These are phyloP conservation scores for Juncus inflexus DNA, from an alignment of 176 grass and related monocot genomes.

Conservation along the genomic window DNA sequence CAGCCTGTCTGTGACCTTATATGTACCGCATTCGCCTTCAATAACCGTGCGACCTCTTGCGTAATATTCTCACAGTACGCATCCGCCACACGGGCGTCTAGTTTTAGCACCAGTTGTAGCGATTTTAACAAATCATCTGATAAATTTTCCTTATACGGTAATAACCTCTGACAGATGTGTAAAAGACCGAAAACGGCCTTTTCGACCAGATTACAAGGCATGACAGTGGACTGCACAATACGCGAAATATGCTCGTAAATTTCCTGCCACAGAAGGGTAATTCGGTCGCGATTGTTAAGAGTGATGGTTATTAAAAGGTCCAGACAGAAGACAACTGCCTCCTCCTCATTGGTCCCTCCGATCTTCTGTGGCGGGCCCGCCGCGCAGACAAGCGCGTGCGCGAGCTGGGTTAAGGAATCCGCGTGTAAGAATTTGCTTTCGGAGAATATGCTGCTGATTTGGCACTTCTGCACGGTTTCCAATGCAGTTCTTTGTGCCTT, in stretches of 20 bases:
- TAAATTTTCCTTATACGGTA: conserved; percentile 96
- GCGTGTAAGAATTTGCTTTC: conserved; percentile 97
- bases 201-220: conserved; percentile 96
- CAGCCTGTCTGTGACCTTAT: conserved; percentile 96
- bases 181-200: conserved; percentile 94
- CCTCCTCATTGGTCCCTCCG: conserved; percentile 56
- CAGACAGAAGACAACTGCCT: conserved; percentile 79
- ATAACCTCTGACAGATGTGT: conserved; percentile 82
- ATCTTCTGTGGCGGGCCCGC: conserved; percentile 77
- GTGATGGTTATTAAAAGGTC: conserved; percentile 88
- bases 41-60: conserved; percentile 70
- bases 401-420: conserved; percentile 70
- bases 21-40: conserved; percentile 87
- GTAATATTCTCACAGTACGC: conserved; percentile 98
- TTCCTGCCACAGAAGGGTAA: conserved; percentile 81
- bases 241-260: conserved; percentile 92
- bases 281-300: conserved; percentile 95
- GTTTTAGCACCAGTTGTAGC: conserved; percentile 83
- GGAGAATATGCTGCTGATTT: conserved; percentile 74
- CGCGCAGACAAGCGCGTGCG: conserved; percentile 64
- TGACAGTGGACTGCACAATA: conserved; percentile 88
- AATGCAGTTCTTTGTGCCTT: conserved; percentile 65
- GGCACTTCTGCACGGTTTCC: conserved; percentile 77
- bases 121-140: conserved; percentile 86
- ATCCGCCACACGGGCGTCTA: conserved; percentile 98